Evolutionary conservation across 306 rosid genomes (phyloP).

Genomic region (Fragaria vesca): DNA sequence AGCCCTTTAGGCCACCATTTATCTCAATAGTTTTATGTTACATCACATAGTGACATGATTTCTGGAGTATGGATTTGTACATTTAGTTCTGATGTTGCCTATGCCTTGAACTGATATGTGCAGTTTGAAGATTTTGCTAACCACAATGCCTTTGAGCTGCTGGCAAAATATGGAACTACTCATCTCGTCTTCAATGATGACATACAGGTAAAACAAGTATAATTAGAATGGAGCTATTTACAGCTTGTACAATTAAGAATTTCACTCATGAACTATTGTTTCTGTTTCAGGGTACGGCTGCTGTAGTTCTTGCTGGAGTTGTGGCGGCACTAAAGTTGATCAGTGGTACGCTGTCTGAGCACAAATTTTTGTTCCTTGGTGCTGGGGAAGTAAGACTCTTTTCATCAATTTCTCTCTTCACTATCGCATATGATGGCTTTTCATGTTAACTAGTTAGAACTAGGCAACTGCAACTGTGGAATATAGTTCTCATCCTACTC

Average conservation of each 20-base stretch:
- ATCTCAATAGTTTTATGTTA: conserved; percentile 3
- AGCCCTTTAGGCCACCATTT: not conserved
- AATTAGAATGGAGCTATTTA: conserved; percentile 1
- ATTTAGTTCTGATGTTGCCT: conserved; percentile 23
- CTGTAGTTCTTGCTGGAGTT: conserved; percentile 92
- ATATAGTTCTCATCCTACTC: conserved; percentile 16
- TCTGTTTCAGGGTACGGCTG: conserved; percentile 79
- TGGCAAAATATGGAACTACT: conserved; percentile 69
- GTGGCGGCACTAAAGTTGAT: conserved; percentile 81
- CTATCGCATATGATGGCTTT: not conserved
- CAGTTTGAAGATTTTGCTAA: conserved; percentile 99
- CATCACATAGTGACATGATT: conserved; percentile 18
- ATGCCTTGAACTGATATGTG: conserved; percentile 26
- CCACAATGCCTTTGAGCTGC: conserved; percentile 96
- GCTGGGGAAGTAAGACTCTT: conserved; percentile 75
- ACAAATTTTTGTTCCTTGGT: conserved; percentile 89
- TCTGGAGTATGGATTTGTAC: conserved; percentile 9
- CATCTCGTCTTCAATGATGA: conserved; percentile 96
- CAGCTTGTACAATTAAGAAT: not conserved
- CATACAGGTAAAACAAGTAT: conserved; percentile 60
- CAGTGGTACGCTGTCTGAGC: conserved; percentile 75
- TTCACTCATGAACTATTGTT: not conserved
- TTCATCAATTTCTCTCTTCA: conserved; percentile 7
- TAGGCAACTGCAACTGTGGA: not conserved
- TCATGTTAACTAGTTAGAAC: not conserved